These are phyloP conservation scores for Syzygium syzygioides DNA, from an alignment of 441 rosid genomes.

Conservation along the genomic window DNA sequence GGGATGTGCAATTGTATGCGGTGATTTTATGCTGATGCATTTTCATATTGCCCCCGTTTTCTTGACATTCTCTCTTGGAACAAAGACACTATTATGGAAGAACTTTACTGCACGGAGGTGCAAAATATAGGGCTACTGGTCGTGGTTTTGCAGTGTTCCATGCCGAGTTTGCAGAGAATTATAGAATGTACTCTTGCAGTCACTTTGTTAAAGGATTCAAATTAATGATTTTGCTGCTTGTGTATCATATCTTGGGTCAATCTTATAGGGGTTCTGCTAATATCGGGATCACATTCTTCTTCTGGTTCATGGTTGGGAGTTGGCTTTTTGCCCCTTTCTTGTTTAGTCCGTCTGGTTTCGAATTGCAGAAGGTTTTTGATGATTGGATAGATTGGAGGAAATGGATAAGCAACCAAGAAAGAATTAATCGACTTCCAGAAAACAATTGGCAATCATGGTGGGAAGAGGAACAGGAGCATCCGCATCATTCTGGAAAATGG, in stretches of 20 bases:
- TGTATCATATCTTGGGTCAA: constrained; percentile 79
- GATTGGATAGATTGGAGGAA: constrained; percentile 99
- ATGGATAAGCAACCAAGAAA: constrained; percentile 86
- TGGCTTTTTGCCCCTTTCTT: constrained; percentile 99
- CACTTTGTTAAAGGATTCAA: constrained; percentile 96
- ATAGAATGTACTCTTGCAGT: constrained; percentile 89
- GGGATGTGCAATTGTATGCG: too few species aligned
- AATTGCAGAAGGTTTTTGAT: constrained; percentile 97
- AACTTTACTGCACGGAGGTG: constrained; percentile 95
- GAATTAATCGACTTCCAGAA: constrained; percentile 82
- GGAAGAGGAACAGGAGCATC: constrained; percentile 98
- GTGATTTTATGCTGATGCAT: constrained; percentile 71
- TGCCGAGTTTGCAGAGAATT: constrained; percentile 94
- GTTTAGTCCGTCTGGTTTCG: constrained; percentile 97
- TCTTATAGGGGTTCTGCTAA: constrained; percentile 81
- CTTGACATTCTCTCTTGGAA: constrained; percentile 96
- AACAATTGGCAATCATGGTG: constrained; percentile 98
- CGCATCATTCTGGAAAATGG: constrained; percentile 73
- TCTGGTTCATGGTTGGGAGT: constrained; percentile 97
- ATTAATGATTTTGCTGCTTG: constrained; percentile 83
- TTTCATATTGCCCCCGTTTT: constrained; percentile 93
- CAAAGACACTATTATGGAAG: constrained; percentile 94
- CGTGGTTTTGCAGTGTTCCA: constrained; percentile 95
- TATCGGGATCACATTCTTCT: too few species aligned
- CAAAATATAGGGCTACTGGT: constrained; percentile 93